Percentiles rank a stretch among this genome's conserved stretches.
Evolutionary conservation across 371 early-diverging fungal species (phyloP).

Genomic region (Blakeslea trispora): DNA sequence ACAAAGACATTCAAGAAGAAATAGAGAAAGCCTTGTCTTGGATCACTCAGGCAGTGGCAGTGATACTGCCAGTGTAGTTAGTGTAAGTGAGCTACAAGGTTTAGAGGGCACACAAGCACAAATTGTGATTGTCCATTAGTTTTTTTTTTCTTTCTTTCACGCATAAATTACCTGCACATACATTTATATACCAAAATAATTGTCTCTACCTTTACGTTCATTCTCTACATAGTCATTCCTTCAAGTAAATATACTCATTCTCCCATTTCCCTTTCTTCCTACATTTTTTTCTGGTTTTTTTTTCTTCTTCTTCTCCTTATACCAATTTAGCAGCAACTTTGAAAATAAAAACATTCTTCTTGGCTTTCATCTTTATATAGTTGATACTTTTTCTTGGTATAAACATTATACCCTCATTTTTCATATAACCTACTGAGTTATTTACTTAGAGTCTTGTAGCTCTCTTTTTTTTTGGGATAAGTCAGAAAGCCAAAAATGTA

Average conservation of each 20-base stretch:
- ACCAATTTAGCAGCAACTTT: too few relatives aligned
- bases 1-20: slow-evolving; percentile 28
- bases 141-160: not conserved
- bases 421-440: too few relatives aligned
- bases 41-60: slow-evolving; percentile 52
- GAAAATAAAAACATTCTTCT: too few relatives aligned
- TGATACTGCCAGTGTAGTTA: slow-evolving; percentile 49
- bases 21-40: slow-evolving; percentile 48
- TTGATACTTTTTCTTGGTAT: too few relatives aligned
- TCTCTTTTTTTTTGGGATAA: too few relatives aligned
- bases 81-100: slow-evolving; percentile 49
- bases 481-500: too few relatives aligned
- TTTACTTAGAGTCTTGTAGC: too few relatives aligned
- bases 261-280: too few relatives aligned
- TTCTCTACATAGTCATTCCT: not conserved
- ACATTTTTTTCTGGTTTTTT: too few relatives aligned
- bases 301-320: too few relatives aligned
- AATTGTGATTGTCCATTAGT: slow-evolving; percentile 50
- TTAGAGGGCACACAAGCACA: slow-evolving; percentile 40
- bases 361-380: not conserved
- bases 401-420: too few relatives aligned
- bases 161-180: not conserved
- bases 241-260: not conserved
- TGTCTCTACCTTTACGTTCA: not conserved
- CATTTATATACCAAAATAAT: not conserved